phyloP scores from a whole-genome alignment of 2,329 filamentous ascomycete genomes.

The Monilinia aucupariae region DNA sequence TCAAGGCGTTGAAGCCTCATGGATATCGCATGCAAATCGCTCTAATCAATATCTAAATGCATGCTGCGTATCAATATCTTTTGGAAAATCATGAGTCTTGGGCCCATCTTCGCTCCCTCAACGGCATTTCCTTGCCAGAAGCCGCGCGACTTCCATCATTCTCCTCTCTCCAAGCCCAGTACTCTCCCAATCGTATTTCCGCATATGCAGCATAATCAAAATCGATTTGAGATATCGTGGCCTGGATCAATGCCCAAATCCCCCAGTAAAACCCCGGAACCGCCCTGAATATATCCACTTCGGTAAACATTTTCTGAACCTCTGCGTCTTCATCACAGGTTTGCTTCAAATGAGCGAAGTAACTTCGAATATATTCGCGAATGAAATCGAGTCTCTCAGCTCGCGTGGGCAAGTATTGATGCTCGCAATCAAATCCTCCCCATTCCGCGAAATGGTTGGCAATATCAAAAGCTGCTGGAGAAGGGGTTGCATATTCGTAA shows the following conservation, averaged over 20 bases:
- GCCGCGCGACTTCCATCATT: slow-evolving; percentile 54
- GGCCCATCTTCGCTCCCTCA: slow-evolving; percentile 74
- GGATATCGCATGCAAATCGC: slow-evolving; percentile 14
- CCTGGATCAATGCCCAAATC: slow-evolving; percentile 93
- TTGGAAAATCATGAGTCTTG: slow-evolving; percentile 26
- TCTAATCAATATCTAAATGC: slow-evolving; percentile 8
- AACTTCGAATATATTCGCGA: slow-evolving; percentile 72
- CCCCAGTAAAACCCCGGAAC: slow-evolving; percentile 89
- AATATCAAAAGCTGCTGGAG: slow-evolving; percentile 91
- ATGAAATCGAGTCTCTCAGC: slow-evolving; percentile 76
- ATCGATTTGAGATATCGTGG: slow-evolving; percentile 88
- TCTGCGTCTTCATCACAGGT: slow-evolving; percentile 53
- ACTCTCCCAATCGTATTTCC: slow-evolving; percentile 79
- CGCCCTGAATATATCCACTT: slow-evolving; percentile 83
- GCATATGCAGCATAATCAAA: slow-evolving; percentile 96
- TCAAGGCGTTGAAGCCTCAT: slow-evolving; percentile 21
- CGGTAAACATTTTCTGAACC: slow-evolving; percentile 62
- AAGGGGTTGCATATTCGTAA: slow-evolving; percentile 95
- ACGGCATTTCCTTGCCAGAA: slow-evolving; percentile 54
- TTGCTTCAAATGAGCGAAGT: slow-evolving; percentile 51
- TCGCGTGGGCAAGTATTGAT: slow-evolving; percentile 71
- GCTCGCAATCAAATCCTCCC: slow-evolving; percentile 95
- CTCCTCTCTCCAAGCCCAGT: slow-evolving; percentile 85
- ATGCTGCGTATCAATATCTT: background rate
- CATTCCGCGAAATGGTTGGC: slow-evolving; percentile 98